These are phyloP conservation scores for Tribonema minus DNA, from an alignment of 108 stramenopile species.

Conservation along the genomic window DNA sequence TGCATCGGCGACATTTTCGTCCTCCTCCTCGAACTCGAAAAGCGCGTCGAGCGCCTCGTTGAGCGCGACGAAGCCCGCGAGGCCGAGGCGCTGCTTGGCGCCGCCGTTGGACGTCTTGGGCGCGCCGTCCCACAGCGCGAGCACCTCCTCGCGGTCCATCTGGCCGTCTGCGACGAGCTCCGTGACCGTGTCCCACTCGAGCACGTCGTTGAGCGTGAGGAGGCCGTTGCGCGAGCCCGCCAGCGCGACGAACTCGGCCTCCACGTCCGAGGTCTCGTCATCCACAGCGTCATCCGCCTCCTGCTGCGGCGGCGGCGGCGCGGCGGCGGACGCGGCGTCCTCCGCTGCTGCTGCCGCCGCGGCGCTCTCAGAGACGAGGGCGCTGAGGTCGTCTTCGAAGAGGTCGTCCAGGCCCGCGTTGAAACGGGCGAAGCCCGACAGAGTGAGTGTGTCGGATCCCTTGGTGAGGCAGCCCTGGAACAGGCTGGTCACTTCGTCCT, in stretches of 20 bases:
- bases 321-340: too few species aligned
- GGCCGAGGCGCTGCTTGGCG: slow-evolving; percentile 2
- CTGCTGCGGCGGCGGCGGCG: not conserved
- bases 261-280: not conserved
- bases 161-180: slow-evolving; percentile 4
- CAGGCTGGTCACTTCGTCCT: not conserved
- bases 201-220: not conserved
- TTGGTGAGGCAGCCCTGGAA: not conserved
- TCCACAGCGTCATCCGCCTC: not conserved
- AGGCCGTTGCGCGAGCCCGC: not conserved
- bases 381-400: not conserved
- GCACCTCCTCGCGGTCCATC: slow-evolving; percentile 2
- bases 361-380: not conserved
- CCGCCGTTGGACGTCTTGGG: not conserved
- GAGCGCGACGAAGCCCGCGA: slow-evolving; percentile 16
- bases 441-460: not conserved
- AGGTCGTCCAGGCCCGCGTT: not conserved
- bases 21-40: too few species aligned
- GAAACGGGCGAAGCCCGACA: not conserved
- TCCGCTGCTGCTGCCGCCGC: too few species aligned
- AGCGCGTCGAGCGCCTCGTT: not conserved
- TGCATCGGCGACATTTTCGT: too few species aligned
- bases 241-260: not conserved
- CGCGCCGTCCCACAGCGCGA: not conserved
- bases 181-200: slow-evolving; percentile 1